Evolutionary conservation across 352 stramenopile species (phyloP).

Genomic region (Aphanomyces cochlioides): DNA sequence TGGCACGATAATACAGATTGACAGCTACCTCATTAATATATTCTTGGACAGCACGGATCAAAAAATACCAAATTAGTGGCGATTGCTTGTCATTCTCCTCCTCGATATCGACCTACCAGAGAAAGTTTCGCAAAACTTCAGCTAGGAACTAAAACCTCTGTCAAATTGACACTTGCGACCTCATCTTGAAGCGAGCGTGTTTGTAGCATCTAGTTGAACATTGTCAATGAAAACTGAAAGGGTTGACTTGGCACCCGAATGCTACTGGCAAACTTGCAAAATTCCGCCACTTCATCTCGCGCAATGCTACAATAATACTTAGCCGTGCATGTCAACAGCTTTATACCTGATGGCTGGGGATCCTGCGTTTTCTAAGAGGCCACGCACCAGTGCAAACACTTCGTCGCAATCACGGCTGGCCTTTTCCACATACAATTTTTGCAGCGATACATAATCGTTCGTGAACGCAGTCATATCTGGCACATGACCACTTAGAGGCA

Average conservation of each 20-base stretch:
- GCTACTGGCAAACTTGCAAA: slow-evolving; percentile 92
- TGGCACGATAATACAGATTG: slow-evolving; percentile 32
- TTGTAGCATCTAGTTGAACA: slow-evolving; percentile 46
- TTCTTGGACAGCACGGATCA: slow-evolving; percentile 80
- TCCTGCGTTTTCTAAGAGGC: slow-evolving; percentile 34
- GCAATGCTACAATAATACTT: slow-evolving; percentile 30
- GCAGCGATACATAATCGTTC: slow-evolving; percentile 90
- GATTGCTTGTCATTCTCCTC: slow-evolving; percentile 85
- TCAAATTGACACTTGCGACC: slow-evolving; percentile 54
- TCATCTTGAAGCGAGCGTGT: slow-evolving; percentile 86
- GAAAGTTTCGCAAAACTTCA: neutral
- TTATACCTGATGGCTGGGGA: slow-evolving; percentile 40
- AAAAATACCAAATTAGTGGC: slow-evolving; percentile 94
- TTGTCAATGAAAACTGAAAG: neutral
- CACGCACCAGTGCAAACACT: slow-evolving; percentile 42
- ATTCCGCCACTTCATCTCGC: slow-evolving; percentile 72
- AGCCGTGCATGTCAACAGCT: neutral
- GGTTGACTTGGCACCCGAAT: slow-evolving; percentile 52
- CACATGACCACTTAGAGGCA: slow-evolving; percentile 89
- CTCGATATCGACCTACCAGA: slow-evolving; percentile 53
- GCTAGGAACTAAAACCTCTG: neutral
- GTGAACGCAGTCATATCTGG: slow-evolving; percentile 97
- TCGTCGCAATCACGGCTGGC: slow-evolving; percentile 64
- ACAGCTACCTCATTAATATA: slow-evolving; percentile 40
- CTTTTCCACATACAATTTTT: slow-evolving; percentile 91